Evolutionary conservation across 768 basidiomycete genomes (phyloP).

Genomic region (Suillus americanus): DNA sequence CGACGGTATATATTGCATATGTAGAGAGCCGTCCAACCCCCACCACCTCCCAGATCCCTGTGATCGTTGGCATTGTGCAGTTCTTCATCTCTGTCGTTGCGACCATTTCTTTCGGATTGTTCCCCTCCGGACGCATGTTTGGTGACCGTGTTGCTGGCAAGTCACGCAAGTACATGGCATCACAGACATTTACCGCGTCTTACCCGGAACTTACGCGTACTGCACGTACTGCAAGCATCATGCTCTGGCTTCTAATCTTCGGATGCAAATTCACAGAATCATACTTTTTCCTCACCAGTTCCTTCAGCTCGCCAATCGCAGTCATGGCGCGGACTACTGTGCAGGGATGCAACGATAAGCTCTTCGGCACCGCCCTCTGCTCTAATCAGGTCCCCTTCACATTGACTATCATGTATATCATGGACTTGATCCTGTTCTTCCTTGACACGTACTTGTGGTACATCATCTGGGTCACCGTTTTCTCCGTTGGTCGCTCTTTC

Average conservation of each 20-base stretch:
- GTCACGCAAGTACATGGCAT: constrained; percentile 97
- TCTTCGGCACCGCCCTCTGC: constrained; percentile 81
- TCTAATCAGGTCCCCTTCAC: constrained; percentile 93
- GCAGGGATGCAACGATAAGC: constrained; percentile 82
- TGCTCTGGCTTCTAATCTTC: constrained; percentile 91
- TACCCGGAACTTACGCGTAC: constrained; percentile 76
- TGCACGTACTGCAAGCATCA: constrained; percentile 81
- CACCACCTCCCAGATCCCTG: constrained; percentile 64
- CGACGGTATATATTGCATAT: constrained; percentile 89
- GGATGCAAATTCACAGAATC: constrained; percentile 96
- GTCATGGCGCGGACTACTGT: constrained; percentile 97
- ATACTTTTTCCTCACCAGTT: constrained; percentile 96
- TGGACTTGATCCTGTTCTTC: constrained; percentile 98
- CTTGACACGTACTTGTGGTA: constrained; percentile 99
- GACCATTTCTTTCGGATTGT: constrained; percentile 79
- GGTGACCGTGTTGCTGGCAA: constrained; percentile 98
- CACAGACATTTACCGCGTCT: constrained; percentile 97
- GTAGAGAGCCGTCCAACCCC: constrained; percentile 63
- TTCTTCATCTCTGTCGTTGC: constrained; percentile 88
- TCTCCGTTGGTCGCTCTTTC: constrained; percentile 89
- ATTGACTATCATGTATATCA: constrained; percentile 96
- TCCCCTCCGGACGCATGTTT: constrained; percentile 98
- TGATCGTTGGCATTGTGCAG: constrained; percentile 91
- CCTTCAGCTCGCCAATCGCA: constrained; percentile 94
- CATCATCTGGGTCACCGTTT: constrained; percentile 97